Base-by-base conservation (phyloP, 1,284 basidiomycete genomes). In the Somion occarium region DNA sequence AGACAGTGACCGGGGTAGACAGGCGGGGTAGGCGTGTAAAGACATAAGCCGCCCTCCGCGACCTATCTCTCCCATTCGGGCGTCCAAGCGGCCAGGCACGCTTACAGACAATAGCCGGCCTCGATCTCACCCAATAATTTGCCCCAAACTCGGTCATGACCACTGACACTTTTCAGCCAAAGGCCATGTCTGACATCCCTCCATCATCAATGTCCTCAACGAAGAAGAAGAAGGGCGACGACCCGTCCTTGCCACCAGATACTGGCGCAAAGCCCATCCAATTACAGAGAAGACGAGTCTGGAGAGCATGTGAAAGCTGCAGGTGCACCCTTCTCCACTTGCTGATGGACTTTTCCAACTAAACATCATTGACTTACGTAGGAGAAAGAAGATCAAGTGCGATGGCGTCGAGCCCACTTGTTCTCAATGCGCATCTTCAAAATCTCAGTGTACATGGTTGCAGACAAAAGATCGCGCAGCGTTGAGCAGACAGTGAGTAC, bases 321-420 rank as follows among this genome's bases (percentile, higher is more conserved):
- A 82, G 89, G 88, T 85, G 54, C 49, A 81, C 73, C 54, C 57
- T 50, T 55, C 52, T 46, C 54, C 53, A 54, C 56, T 49, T 52
- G 53, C 52, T 57, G 54, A 56, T 56, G 48, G 46, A 46, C 53
- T 44, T 44, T 52, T 22, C 25, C 34, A 45, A 25, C 47, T 44
- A 44, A 46, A 20, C 51, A 34, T 24, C 37, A 45, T 38, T 34
- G 39, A 25, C 23, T 26, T 44, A 38, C 11, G 24, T 39, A 91
- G 88, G 56, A 81, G 88, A 56, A 91, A 91, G 79, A 91, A 91
- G 78, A 91, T 91, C 65, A 91, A 91, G 66, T 91, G 89, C 68
- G 89, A 91, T 71, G 89, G 88, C 56, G 79, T 73, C 60, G 88
- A 91, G 63, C 88, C 88, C 12, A 85, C 83, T n/a, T 91, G 88